Evolutionary conservation across 768 basidiomycete genomes (phyloP).

Genomic region (Crucibulum laeve): DNA sequence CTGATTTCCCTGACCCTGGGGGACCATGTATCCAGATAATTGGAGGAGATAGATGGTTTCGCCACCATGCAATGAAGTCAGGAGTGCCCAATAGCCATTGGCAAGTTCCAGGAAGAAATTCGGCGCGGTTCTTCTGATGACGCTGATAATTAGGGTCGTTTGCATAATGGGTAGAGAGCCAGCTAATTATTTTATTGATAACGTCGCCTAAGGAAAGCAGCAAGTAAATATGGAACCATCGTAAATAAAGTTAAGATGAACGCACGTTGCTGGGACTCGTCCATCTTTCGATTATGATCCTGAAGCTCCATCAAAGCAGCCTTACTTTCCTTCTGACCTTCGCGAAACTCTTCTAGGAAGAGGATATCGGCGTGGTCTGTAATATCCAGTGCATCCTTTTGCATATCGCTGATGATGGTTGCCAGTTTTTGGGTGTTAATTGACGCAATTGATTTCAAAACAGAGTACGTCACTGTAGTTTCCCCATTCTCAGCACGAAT

Average conservation of each 20-base stretch:
- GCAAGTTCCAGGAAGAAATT: background rate
- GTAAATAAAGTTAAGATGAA: background rate
- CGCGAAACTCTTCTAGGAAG: background rate
- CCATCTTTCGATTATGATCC: background rate
- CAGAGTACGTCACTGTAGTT: background rate
- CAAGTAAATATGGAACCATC: background rate
- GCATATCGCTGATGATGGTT: background rate
- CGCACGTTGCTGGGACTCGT: background rate
- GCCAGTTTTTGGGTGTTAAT: background rate
- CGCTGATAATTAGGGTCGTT: background rate
- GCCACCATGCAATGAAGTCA: constrained; percentile 5
- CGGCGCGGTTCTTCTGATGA: background rate
- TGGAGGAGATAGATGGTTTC: background rate
- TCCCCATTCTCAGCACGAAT: background rate
- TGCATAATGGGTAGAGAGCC: background rate
- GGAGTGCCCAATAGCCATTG: background rate
- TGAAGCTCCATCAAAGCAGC: background rate
- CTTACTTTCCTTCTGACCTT: background rate
- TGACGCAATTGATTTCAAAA: background rate
- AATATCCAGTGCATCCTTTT: background rate
- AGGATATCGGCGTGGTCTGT: background rate
- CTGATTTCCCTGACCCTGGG: constrained; percentile 16
- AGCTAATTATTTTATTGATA: background rate
- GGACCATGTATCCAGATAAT: constrained; percentile 15
- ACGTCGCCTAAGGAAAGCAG: background rate